Evolutionary conservation across 495 filamentous ascomycete genomes (phyloP), one percentile per base, ranked within the genome.

Genomic region (Hypoxylon trugodes): DNA sequence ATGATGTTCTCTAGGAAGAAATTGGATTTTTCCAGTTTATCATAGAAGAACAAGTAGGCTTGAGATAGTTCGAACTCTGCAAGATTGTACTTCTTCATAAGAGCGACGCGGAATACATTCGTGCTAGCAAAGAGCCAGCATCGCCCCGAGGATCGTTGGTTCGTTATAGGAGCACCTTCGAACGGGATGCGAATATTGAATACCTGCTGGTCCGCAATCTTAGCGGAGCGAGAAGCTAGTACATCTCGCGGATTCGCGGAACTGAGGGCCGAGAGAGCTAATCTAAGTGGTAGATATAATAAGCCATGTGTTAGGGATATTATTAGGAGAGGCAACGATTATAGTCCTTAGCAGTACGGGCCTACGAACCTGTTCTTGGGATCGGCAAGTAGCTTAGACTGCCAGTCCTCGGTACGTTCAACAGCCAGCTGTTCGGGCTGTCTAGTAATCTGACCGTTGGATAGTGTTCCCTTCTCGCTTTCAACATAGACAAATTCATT

Each of bases 11-110:
- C 90, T 18, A 95, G 80, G 78, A 95, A 95, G 71, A 82, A 96
- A 69, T 96, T 96, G 6, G 89, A 86, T 72, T 96, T 96, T 75
- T 96, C 92, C 16, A 96, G 83, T 76, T 96, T 96, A 73, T 96
- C 92, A 87, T 89, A 96, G 83, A 91, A 96, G 79, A 93, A 95
- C n/a, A 96, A 83, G 66, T 95, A 96, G 1, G 88, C 84, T 68
- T 96, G 92, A 28, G 86, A 90, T 1, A 96, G 82, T 77, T 96
- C 89, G 70, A 93, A 80, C n/a, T 83, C 76, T n/a, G 83, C 77
- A 6, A 96, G 83, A 42, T 85, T 84, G 71, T 94, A 89, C 63
- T 87, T 86, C 70, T 89, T 87, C 84, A 95, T 95, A 32, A 96
- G 76, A 0, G 90, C 88, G 4, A 96, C 80, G 6, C 92, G 90